These are phyloP conservation scores for Chiua virens DNA, from an alignment of 768 basidiomycete genomes.

Conservation along the genomic window DNA sequence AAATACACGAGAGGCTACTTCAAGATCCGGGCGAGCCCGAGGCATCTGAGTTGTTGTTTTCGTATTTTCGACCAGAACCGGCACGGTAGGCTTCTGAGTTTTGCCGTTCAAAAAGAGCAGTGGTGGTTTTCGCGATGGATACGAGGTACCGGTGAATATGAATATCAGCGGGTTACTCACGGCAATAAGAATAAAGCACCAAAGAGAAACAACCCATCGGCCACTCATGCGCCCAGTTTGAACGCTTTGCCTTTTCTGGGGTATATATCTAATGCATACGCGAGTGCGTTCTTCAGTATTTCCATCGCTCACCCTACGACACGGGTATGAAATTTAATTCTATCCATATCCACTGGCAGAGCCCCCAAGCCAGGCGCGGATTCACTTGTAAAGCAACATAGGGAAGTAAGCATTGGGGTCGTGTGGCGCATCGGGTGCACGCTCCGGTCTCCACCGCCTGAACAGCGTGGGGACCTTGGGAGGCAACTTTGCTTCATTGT, in stretches of 20 bases:
- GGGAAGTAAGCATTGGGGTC: constrained; percentile 82
- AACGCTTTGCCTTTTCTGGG: not conserved
- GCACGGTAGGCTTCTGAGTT: too few relatives aligned
- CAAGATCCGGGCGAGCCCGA: too few relatives aligned
- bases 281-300: constrained; percentile 5
- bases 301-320: not conserved
- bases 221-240: not conserved
- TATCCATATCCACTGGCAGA: constrained; percentile 13
- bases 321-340: constrained; percentile 34
- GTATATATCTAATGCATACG: too few relatives aligned
- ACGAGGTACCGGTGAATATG: too few relatives aligned
- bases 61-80: too few relatives aligned
- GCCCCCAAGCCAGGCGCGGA: not conserved
- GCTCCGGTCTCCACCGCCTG: constrained; percentile 73
- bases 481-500: constrained; percentile 65
- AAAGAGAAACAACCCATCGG: not conserved
- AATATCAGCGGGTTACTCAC: too few relatives aligned
- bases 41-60: too few relatives aligned
- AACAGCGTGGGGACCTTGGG: constrained; percentile 68
- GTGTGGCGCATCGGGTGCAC: constrained; percentile 79
- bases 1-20: too few relatives aligned
- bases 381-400: constrained; percentile 63
- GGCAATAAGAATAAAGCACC: too few relatives aligned
- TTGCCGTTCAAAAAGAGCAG: too few relatives aligned
- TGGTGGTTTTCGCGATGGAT: too few relatives aligned